Evolutionary conservation across 208 protist species (phyloP), one percentile per base, ranked within the genome.

Genomic region (Leishmania guyanensis): DNA sequence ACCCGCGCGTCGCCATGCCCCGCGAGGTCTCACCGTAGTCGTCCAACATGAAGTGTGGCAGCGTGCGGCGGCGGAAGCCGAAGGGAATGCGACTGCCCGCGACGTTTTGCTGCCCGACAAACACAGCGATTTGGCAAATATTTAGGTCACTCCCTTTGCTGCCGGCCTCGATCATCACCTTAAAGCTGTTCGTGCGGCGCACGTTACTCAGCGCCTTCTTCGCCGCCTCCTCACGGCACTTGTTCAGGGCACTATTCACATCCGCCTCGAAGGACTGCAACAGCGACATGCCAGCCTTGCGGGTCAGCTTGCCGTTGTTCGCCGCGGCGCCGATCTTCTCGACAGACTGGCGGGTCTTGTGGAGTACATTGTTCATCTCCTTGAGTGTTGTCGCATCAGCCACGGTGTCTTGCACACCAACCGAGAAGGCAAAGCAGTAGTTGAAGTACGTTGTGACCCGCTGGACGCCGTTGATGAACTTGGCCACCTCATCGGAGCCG

Each of bases 21-120:
- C 98, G 82, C 16, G 93, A 95, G 60, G 99, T 99, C 39, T 99
- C 96, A 33, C 99, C 99, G 81, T 99, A 99, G 83, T 99, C 99
- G 86, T 99, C 98, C 75, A 99, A 95, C 71, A 94, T 92, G 85
- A 99, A 99, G 84, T 99, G 99, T 6, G 99, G 99, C 22, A 99
- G 92, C 10, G 98, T 99, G 75, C 99, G 92, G 36, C 97, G 90
- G 58, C 93, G 94, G 82, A 99, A 99, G 72, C 98, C 97, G 88
- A 98, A 99, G 10, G 98, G 97, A 82, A 99, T 99, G 75, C 99
- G 98, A 86, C 99, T 97, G 66, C 99, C 99, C 75, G 99, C 99
- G 51, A 99, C 99, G 91, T 99, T 99, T 86, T 99, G 99, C 92
- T 99, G 99, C 17, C 99, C 99, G 22, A 99, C 99, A 89, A 99